A percentile compares a stretch with the other conserved stretches of the same genome.
Conservation (phyloP, 2,329 filamentous ascomycete genomes). For the Botrytis paeoniae region DNA sequence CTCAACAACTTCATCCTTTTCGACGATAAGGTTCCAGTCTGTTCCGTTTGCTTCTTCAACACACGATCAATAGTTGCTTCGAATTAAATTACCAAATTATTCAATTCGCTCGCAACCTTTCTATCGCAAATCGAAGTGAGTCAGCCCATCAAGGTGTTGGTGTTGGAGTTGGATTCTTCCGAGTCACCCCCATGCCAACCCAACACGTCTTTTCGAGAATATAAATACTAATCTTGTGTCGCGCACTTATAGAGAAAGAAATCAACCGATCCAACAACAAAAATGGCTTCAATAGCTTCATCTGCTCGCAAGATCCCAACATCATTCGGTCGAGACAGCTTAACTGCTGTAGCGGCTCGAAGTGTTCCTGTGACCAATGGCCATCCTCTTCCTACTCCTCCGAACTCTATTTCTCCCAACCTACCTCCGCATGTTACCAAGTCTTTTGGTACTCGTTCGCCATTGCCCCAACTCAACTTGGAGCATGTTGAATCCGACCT, state of each 20-base stretch:
- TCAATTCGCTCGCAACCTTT: conserved; percentile 32
- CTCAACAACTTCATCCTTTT: conserved; percentile 30
- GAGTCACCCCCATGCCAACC: conserved; percentile 11
- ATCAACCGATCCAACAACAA: conserved; percentile 37
- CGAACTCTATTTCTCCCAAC: conserved; percentile 89
- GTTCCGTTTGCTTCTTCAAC: conserved; percentile 22
- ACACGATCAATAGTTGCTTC: conserved; percentile 30
- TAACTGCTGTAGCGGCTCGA: conserved; percentile 68
- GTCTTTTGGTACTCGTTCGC: conserved; percentile 48
- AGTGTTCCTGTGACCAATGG: conserved; percentile 54
- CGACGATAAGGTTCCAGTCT: conserved; percentile 30
- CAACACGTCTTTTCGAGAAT: conserved; percentile 22
- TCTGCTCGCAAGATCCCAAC: conserved; percentile 62
- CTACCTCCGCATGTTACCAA: conserved; percentile 79
- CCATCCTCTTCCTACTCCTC: conserved; percentile 77
- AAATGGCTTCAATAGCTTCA: conserved; percentile 64
- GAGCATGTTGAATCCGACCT: conserved; percentile 79
- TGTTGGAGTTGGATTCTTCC: conserved; percentile 4
- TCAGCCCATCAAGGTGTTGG: conserved; percentile 27
- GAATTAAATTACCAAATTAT: conserved; percentile 30
- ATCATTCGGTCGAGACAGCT: conserved; percentile 63
- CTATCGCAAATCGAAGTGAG: conserved; percentile 39
- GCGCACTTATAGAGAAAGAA: conserved; percentile 37
- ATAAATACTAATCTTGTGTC: conserved; percentile 32
- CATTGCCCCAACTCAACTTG: conserved; percentile 43